Base-by-base conservation (phyloP, 768 basidiomycete species). In the Mycena olivaceomarginata region DNA sequence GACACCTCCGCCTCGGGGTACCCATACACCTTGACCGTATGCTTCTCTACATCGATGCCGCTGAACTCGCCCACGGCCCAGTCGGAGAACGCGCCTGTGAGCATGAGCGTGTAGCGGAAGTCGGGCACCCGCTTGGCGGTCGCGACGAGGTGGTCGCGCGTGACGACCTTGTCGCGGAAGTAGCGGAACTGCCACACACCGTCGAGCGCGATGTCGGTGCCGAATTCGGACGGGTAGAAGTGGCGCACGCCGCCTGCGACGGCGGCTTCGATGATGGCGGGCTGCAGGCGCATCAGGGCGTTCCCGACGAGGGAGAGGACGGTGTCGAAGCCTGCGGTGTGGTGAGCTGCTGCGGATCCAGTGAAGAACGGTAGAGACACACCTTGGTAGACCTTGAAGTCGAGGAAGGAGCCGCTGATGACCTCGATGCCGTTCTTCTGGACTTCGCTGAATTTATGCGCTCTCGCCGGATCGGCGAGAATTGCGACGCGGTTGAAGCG, bases 211-310 rank as follows among this genome's bases (percentile, higher is more conserved):
- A 67, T 25, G 31, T 74, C 65, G 2, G 57, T 74, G n/a, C 72
- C 72, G 18, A 67, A 74, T 31, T 74, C 72, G 41, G 72, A 74
- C 4, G 72, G 72, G 57, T 74, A 74, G 72, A 74, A 74, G 43
- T 74, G 65, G 31, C 65, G 57, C 12, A 62, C 72, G 13, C 72
- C 72, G 66, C 65, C 72, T 16, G 65, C 72, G 53, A 74, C 4
- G 45, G 72, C 72, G 18, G 72, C 72, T 8, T 74, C 72, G 45
- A 74, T 74, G 43, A 74, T 74, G 4, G 43, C 72, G 43, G 72
- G 66, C 56, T 74, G 72, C 5, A 74, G 65, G 45, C 66, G 72
- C 57, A 67, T 66, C 41, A 22, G 1, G 8, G 53, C 43, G 65
- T 67, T 67, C 13, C 72, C 66, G 1, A 39, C 53, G 31, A 74